phyloP scores from a whole-genome alignment of 2,329 filamentous ascomycete species.

The Parastagonospora avenae region DNA sequence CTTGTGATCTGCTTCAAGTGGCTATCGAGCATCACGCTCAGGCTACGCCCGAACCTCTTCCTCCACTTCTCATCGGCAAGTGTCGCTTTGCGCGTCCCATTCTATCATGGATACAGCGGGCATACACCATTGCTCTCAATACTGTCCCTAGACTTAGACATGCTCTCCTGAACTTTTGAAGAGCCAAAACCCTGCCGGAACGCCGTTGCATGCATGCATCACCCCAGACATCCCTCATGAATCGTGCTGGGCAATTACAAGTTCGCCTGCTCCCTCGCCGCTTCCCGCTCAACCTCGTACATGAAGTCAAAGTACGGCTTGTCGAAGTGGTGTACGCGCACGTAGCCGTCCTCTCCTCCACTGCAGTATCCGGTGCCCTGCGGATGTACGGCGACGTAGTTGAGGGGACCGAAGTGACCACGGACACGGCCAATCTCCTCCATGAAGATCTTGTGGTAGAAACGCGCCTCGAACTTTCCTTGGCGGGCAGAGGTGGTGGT shows the following conservation, averaged over 20 bases:
- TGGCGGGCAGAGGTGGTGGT: constrained; percentile 88
- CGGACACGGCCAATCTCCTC: constrained; percentile 97
- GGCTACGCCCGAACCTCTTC: no score
- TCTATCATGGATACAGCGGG: background rate
- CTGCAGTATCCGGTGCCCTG: constrained; percentile 91
- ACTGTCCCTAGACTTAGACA: constrained; percentile 17
- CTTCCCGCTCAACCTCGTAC: constrained; percentile 95
- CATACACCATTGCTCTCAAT: constrained; percentile 8
- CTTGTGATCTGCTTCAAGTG: background rate
- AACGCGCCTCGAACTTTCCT: constrained; percentile 98
- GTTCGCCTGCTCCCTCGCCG: constrained; percentile 42
- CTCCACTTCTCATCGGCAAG: no score
- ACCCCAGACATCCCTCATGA: constrained; percentile 28
- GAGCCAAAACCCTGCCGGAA: constrained; percentile 36
- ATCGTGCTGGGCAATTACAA: constrained; percentile 30
- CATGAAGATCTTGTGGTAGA: constrained; percentile 99
- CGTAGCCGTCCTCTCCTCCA: constrained; percentile 97
- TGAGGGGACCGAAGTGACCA: constrained; percentile 95
- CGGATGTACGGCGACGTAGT: constrained; percentile 94
- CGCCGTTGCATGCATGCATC: constrained; percentile 47
- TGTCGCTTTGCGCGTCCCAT: no score
- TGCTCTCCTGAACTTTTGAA: constrained; percentile 28
- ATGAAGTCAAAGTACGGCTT: constrained; percentile 98
- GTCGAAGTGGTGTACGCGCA: constrained; percentile 97
- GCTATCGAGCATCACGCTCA: no score